Evolutionary conservation across 1,284 basidiomycete species (phyloP).

Genomic region (Testicularia cyperi): DNA sequence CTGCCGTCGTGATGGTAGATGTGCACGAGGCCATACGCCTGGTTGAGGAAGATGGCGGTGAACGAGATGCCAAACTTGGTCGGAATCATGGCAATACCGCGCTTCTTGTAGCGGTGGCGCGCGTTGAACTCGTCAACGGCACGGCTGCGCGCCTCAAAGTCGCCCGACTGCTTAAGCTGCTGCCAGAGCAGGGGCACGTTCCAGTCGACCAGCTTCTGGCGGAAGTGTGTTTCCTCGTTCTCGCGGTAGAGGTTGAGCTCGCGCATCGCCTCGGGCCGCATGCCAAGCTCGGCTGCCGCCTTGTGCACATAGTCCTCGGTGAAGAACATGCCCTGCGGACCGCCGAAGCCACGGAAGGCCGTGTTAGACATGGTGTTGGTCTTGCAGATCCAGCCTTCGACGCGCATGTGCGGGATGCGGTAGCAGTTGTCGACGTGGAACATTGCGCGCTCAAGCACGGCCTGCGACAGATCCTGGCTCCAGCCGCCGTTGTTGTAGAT

Average conservation of each 20-base stretch:
- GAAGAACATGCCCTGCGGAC: constrained; percentile 60
- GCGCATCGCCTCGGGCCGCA: constrained; percentile 56
- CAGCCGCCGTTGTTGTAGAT: constrained; percentile 61
- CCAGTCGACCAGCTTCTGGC: constrained; percentile 59
- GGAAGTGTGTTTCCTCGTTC: constrained; percentile 59
- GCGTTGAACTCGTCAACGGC: constrained; percentile 58
- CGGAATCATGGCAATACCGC: constrained; percentile 57
- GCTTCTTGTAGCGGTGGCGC: constrained; percentile 57
- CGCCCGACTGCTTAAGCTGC: constrained; percentile 41
- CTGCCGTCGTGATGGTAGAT: constrained; percentile 59
- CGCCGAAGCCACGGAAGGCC: constrained; percentile 61
- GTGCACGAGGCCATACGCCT: constrained; percentile 59
- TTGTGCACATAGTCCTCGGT: constrained; percentile 57
- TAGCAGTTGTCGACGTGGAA: constrained; percentile 59
- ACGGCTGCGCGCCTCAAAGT: constrained; percentile 48
- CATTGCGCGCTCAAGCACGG: constrained; percentile 60
- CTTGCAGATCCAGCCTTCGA: constrained; percentile 57
- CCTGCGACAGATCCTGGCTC: constrained; percentile 59
- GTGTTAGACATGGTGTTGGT: constrained; percentile 62
- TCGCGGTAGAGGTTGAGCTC: constrained; percentile 59
- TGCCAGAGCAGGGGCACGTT: constrained; percentile 59
- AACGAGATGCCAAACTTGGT: constrained; percentile 61
- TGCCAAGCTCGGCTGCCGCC: constrained; percentile 55
- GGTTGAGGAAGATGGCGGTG: constrained; percentile 59
- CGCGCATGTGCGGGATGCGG: constrained; percentile 53